Conservation (phyloP, 805 yeast genomes). For the Saturnispora dispora region DNA sequence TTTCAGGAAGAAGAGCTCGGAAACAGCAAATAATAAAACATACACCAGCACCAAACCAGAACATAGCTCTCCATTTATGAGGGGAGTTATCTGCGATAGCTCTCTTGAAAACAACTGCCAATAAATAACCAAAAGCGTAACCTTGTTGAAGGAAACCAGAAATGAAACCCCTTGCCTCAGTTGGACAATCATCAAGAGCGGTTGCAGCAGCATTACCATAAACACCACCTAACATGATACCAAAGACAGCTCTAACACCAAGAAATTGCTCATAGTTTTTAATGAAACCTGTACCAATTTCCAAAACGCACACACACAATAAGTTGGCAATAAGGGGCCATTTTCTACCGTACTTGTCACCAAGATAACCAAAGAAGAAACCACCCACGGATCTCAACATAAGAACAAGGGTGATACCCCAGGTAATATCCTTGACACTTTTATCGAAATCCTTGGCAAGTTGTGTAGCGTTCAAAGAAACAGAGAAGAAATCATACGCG, state of each 20-base stretch:
- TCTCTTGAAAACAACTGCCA: conserved; percentile 57
- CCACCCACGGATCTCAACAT: conserved; percentile 66
- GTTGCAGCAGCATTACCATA: conserved; percentile 48
- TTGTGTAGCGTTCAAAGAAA: conserved; percentile 40
- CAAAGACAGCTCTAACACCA: conserved; percentile 55
- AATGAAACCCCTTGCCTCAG: conserved; percentile 46
- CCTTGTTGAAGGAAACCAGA: conserved; percentile 76
- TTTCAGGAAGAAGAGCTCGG: conserved; percentile 40
- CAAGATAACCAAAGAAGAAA: conserved; percentile 46
- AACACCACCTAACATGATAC: conserved; percentile 50
- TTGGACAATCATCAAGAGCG: conserved; percentile 46
- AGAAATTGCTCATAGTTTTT: conserved; percentile 47
- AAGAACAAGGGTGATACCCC: conserved; percentile 60
- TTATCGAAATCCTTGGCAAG: conserved; percentile 39
- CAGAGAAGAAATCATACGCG: conserved; percentile 55
- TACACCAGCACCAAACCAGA: conserved; percentile 62
- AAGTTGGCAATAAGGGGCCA: conserved; percentile 46
- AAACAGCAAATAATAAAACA: conserved; percentile 34
- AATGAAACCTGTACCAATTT: conserved; percentile 58
- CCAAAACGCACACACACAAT: conserved; percentile 39
- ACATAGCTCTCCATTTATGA: conserved; percentile 54
- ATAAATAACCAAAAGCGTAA: conserved; percentile 59
- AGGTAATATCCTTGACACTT: conserved; percentile 43
- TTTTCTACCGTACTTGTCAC: conserved; percentile 55
- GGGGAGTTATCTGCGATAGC: conserved; percentile 47